Conservation (phyloP, 2,329 filamentous ascomycete genomes). For the Colletotrichum neosansevieriae region DNA sequence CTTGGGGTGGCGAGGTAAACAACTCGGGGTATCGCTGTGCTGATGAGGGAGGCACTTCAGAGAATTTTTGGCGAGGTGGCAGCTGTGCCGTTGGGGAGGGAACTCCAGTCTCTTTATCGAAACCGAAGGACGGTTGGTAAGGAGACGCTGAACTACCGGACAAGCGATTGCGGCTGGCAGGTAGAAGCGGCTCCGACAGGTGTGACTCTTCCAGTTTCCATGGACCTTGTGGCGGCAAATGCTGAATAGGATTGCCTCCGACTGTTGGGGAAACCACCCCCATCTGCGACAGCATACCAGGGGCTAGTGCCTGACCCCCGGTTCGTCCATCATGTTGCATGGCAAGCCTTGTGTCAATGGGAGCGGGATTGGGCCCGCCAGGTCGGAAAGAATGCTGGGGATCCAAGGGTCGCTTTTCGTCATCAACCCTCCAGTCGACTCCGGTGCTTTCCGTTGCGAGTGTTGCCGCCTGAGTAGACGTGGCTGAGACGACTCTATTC, state of each 20-base stretch:
- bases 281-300: conserved; percentile 33
- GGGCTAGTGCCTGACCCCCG: conserved; percentile 42
- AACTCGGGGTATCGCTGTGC: conserved; percentile 63
- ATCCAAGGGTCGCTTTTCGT: conserved; percentile 33
- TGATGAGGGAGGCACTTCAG: conserved; percentile 63
- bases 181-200: conserved; percentile 62
- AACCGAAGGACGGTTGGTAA: conserved; percentile 54
- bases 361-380: conserved; percentile 11
- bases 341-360: conserved; percentile 21
- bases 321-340: conserved; percentile 40
- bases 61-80: conserved; percentile 45
- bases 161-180: conserved; percentile 37
- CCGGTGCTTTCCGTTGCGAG: conserved; percentile 33
- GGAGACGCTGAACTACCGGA: conserved; percentile 42
- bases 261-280: conserved; percentile 30
- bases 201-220: conserved; percentile 70
- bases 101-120: conserved; percentile 65
- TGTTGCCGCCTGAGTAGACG: conserved; percentile 35
- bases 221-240: conserved; percentile 56
- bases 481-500: conserved; percentile 21
- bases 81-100: conserved; percentile 37
- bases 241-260: conserved; percentile 53
- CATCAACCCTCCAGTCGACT: conserved; percentile 23
- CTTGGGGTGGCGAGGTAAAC: conserved; percentile 48
- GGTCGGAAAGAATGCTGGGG: conserved; percentile 24